A percentile compares a stretch with the other conserved stretches of the same genome.
These are phyloP conservation scores for Periglandula ipomoeae DNA, from an alignment of 2,329 filamentous ascomycete species.

Conservation along the genomic window DNA sequence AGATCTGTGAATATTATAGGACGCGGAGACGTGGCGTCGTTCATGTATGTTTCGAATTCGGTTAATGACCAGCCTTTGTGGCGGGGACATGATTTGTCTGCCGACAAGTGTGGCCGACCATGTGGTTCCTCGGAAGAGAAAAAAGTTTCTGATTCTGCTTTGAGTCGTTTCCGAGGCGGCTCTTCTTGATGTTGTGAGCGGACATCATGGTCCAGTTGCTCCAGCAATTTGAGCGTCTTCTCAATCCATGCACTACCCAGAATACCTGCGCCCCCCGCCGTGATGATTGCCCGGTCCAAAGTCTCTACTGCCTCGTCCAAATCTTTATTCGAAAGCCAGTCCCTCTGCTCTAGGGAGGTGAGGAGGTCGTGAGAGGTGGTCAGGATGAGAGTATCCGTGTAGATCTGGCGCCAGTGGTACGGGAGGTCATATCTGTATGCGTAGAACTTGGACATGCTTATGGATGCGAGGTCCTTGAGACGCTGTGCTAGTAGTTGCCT, in stretches of 20 bases:
- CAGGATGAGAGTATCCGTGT: slow-evolving; percentile 61
- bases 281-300: slow-evolving; percentile 69
- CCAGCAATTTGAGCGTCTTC: slow-evolving; percentile 35
- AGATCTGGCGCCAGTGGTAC: slow-evolving; percentile 58
- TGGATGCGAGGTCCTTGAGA: slow-evolving; percentile 45
- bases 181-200: too few species aligned
- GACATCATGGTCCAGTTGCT: slow-evolving; percentile 16
- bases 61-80: slow-evolving; percentile 40
- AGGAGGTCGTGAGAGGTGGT: slow-evolving; percentile 38
- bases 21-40: slow-evolving; percentile 31
- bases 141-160: background rate
- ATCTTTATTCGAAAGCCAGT: slow-evolving; percentile 9
- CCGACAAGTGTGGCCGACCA: slow-evolving; percentile 17
- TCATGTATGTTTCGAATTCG: slow-evolving; percentile 53
- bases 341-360: slow-evolving; percentile 1
- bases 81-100: slow-evolving; percentile 17
- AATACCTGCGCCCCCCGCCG: slow-evolving; percentile 54
- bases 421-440: slow-evolving; percentile 61
- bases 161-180: slow-evolving; percentile 15
- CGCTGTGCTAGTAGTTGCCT: slow-evolving; percentile 27
- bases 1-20: slow-evolving; percentile 64
- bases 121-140: slow-evolving; percentile 22
- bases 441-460: slow-evolving; percentile 60
- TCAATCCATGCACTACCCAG: slow-evolving; percentile 46
- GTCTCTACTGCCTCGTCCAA: slow-evolving; percentile 51